phyloP scores from a whole-genome alignment of 768 basidiomycete genomes.

The Auricularia auricula-judae region DNA sequence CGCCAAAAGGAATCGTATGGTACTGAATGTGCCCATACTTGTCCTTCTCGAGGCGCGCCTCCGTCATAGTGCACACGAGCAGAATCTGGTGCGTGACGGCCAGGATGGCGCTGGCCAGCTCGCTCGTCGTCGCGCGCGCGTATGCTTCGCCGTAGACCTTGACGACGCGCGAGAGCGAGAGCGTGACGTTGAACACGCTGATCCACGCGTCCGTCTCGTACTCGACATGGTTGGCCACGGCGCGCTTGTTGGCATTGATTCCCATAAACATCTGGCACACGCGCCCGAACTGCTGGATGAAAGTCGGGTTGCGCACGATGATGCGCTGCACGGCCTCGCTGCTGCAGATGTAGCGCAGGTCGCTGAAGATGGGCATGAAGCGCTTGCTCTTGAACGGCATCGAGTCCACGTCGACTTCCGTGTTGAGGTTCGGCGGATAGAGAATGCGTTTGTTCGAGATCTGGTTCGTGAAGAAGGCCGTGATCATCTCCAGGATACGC shows the following conservation, averaged over 20 bases:
- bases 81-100: constrained; percentile 64
- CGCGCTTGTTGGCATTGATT: constrained; percentile 82
- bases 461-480: constrained; percentile 88
- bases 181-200: constrained; percentile 88
- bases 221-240: constrained; percentile 75
- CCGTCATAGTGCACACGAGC: constrained; percentile 55
- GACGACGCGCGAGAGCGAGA: constrained; percentile 80
- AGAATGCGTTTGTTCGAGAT: constrained; percentile 62
- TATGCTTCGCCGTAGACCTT: constrained; percentile 85
- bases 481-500: constrained; percentile 72
- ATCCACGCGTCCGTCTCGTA: constrained; percentile 98
- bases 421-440: constrained; percentile 20
- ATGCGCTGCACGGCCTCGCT: constrained; percentile 70
- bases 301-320: constrained; percentile 56
- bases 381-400: constrained; percentile 89
- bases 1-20: constrained; percentile 59
- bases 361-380: constrained; percentile 90
- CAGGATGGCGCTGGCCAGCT: constrained; percentile 55
- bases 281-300: constrained; percentile 59
- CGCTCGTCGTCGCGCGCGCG: constrained; percentile 39
- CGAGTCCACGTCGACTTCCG: constrained; percentile 64
- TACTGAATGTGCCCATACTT: constrained; percentile 54
- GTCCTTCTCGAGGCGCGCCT: constrained; percentile 53
- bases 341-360: constrained; percentile 76
- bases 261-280: constrained; percentile 89